A percentile compares a stretch with the other conserved stretches of the same genome.
phyloP scores from a whole-genome alignment of 192 early-diverging fungal genomes.

The Jimgerdemannia flammicorona region DNA sequence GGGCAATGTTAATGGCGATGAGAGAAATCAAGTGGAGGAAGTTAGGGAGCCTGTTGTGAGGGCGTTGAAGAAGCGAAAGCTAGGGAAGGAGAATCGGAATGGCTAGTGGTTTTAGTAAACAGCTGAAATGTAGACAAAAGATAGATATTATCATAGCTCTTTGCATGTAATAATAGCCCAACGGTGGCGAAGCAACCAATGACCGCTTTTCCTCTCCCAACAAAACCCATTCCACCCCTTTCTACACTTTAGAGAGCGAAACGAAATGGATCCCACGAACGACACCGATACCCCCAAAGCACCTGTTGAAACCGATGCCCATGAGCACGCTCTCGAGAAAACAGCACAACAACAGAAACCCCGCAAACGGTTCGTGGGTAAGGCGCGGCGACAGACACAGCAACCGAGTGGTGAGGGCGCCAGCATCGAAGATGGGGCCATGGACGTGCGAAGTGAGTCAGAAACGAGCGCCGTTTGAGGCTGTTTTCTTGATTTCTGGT shows the following conservation, averaged over 20 bases:
- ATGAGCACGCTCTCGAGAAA: neutral
- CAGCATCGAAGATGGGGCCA: slow-evolving; percentile 45
- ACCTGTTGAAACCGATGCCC: neutral
- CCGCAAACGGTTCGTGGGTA: slow-evolving; percentile 49
- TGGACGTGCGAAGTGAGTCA: slow-evolving; percentile 34
- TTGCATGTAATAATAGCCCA: too few relatives aligned
- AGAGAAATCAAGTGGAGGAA: too few relatives aligned
- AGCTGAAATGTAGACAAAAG: too few relatives aligned
- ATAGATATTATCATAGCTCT: too few relatives aligned
- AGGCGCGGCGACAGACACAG: slow-evolving; percentile 29
- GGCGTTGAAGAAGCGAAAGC: too few relatives aligned
- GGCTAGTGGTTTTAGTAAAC: too few relatives aligned
- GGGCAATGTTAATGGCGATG: too few relatives aligned
- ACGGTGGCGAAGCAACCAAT: neutral
- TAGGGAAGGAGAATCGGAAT: too few relatives aligned
- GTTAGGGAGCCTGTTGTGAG: too few relatives aligned
- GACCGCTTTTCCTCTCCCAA: neutral
- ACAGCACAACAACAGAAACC: slow-evolving; percentile 22
- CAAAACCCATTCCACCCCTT: neutral
- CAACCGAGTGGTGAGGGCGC: slow-evolving; percentile 12
- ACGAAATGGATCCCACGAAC: neutral
- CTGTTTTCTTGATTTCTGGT: neutral
- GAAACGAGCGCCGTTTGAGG: neutral
- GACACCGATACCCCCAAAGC: neutral
- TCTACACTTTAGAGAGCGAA: too few relatives aligned